Conservation (phyloP, 2,329 filamentous ascomycete genomes). For the Cordyceps javanica region DNA sequence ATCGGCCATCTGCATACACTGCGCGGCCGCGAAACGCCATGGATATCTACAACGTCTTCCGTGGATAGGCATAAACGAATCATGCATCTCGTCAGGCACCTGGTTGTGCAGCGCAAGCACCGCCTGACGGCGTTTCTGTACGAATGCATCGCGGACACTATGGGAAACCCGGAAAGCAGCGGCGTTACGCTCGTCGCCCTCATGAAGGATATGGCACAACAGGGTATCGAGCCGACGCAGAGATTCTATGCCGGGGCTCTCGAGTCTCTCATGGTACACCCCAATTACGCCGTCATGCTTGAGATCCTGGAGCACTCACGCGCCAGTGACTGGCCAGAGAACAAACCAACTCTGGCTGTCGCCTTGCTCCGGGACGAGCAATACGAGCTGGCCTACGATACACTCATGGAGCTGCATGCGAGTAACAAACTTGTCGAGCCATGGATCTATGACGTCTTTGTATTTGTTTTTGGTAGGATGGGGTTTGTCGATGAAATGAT, state of each 20-base stretch:
- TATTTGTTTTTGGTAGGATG: slow-evolving; percentile 64
- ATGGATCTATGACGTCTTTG: slow-evolving; percentile 76
- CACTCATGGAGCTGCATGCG: slow-evolving; percentile 60
- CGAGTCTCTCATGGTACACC: slow-evolving; percentile 71
- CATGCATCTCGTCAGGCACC: slow-evolving; percentile 44
- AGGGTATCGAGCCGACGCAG: slow-evolving; percentile 56
- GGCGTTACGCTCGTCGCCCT: slow-evolving; percentile 55
- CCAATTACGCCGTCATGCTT: slow-evolving; percentile 71
- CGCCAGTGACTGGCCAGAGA: slow-evolving; percentile 54
- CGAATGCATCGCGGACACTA: slow-evolving; percentile 67
- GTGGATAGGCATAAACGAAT: slow-evolving; percentile 24
- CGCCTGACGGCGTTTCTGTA: slow-evolving; percentile 57
- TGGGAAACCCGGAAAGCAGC: slow-evolving; percentile 62
- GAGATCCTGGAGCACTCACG: slow-evolving; percentile 69
- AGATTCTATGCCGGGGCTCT: slow-evolving; percentile 67
- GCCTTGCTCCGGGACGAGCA: slow-evolving; percentile 76
- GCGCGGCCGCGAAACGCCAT: slow-evolving; percentile 17
- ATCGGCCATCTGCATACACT: slow-evolving; percentile 23
- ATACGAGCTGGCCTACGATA: slow-evolving; percentile 71
- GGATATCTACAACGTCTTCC: slow-evolving; percentile 16
- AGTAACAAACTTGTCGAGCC: slow-evolving; percentile 48
- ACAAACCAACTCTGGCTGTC: slow-evolving; percentile 61
- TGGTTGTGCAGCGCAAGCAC: slow-evolving; percentile 51
- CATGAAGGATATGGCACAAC: slow-evolving; percentile 64
- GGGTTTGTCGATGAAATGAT: slow-evolving; percentile 75